Percentiles rank a stretch among this genome's conserved stretches.
phyloP scores from a whole-genome alignment of 768 basidiomycete genomes.

The Suillus placidus region DNA sequence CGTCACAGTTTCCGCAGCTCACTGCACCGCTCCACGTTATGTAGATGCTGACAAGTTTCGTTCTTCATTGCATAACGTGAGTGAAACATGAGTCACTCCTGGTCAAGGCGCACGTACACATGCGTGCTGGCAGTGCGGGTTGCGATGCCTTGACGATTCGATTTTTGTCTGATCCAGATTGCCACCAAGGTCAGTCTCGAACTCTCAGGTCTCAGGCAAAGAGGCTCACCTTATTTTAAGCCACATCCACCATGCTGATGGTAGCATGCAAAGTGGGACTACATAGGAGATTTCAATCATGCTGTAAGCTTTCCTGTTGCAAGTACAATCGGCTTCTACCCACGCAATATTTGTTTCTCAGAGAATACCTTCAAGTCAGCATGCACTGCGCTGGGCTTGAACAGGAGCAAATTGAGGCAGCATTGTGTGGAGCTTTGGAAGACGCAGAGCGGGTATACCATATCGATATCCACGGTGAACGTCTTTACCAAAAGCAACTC shows the following conservation, averaged over 20 bases:
- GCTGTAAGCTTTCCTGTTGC: background rate
- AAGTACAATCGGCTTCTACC: background rate
- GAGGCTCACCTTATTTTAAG: background rate
- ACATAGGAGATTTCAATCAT: background rate
- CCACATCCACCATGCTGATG: background rate
- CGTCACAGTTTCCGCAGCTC: background rate
- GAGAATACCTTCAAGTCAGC: background rate
- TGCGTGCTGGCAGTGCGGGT: background rate
- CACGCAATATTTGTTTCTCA: background rate
- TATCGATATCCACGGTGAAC: background rate
- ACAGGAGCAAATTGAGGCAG: background rate
- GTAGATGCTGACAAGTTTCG: background rate
- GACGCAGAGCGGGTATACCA: background rate
- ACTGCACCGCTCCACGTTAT: background rate
- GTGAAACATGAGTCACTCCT: background rate
- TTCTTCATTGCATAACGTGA: background rate
- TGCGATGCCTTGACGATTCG: background rate
- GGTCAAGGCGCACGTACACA: background rate
- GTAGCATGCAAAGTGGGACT: background rate
- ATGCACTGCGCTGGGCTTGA: background rate
- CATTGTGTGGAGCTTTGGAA: background rate
- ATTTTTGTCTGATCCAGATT: background rate
- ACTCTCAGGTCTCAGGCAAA: background rate
- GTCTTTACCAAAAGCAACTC: background rate
- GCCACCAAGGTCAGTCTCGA: background rate